Evolutionary conservation across 805 yeast genomes (phyloP).

Genomic region (Wickerhamomyces sydowiorum): DNA sequence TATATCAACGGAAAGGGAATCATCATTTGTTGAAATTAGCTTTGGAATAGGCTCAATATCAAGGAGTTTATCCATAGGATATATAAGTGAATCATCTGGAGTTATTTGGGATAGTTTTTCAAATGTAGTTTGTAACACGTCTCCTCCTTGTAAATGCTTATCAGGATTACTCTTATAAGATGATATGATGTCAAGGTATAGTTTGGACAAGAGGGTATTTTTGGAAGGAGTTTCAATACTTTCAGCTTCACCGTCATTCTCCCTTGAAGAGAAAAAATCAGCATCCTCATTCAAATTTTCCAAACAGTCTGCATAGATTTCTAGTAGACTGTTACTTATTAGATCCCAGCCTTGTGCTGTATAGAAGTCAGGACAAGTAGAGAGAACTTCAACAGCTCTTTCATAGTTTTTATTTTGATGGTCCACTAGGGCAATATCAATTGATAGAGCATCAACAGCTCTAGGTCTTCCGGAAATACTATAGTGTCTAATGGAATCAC

Average conservation of each 20-base stretch:
- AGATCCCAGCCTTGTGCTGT: conserved; percentile 67
- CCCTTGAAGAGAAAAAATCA: conserved; percentile 9
- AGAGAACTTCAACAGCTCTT: conserved; percentile 57
- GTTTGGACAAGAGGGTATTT: not conserved
- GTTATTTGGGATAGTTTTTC: not conserved
- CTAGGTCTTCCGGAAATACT: conserved; percentile 49
- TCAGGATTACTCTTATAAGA: not conserved
- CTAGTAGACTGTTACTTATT: conserved; percentile 61
- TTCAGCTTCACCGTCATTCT: not conserved
- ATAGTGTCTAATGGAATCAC: conserved; percentile 47
- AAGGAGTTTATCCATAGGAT: conserved; percentile 21
- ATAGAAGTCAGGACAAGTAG: conserved; percentile 65
- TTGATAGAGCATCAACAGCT: conserved; percentile 65
- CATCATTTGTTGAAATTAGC: conserved; percentile 18
- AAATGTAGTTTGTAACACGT: not conserved
- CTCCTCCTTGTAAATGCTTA: not conserved
- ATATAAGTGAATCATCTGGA: not conserved
- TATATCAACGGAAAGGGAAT: conserved; percentile 24
- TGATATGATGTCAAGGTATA: not conserved
- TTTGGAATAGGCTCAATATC: conserved; percentile 19
- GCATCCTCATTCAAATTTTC: conserved; percentile 31
- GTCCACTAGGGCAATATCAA: conserved; percentile 72
- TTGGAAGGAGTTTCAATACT: not conserved
- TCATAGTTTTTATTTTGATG: conserved; percentile 51
- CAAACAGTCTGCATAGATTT: conserved; percentile 65